phyloP scores from a whole-genome alignment of 495 filamentous ascomycete species.

The Podospora pseudoanserina region DNA sequence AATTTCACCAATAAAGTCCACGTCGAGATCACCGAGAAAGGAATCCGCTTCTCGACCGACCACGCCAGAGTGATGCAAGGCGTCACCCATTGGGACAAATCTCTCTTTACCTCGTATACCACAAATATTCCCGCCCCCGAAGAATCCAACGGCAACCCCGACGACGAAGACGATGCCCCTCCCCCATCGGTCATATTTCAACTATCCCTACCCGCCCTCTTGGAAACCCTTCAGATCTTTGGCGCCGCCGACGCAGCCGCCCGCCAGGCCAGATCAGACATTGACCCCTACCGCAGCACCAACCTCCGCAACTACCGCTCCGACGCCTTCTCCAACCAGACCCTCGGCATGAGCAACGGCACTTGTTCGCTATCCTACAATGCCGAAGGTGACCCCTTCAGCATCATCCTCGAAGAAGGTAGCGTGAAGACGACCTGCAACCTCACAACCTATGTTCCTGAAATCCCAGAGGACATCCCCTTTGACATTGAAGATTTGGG shows the following conservation, averaged over 20 bases:
- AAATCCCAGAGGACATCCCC: constrained; percentile 68
- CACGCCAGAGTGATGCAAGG: constrained; percentile 83
- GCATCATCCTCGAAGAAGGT: constrained; percentile 75
- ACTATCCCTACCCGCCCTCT: constrained; percentile 77
- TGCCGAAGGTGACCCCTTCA: constrained; percentile 67
- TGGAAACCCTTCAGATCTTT: constrained; percentile 95
- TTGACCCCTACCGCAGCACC: constrained; percentile 46
- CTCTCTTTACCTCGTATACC: constrained; percentile 80
- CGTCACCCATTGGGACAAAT: constrained; percentile 67
- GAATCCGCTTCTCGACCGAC: constrained; percentile 81
- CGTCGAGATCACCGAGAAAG: constrained; percentile 76
- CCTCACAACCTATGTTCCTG: constrained; percentile 82
- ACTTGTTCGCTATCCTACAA: constrained; percentile 79
- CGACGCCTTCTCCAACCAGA: constrained; percentile 71
- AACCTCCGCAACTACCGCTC: constrained; percentile 53
- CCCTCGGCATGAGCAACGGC: constrained; percentile 66
- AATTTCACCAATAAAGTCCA: constrained; percentile 76
- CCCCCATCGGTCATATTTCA: constrained; percentile 59
- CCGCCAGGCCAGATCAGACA: constrained; percentile 50
- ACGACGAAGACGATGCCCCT: constrained; percentile 35
- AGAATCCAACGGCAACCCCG: not conserved
- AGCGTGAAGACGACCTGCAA: constrained; percentile 90
- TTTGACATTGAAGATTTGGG: constrained; percentile 72
- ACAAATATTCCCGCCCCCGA: constrained; percentile 40
- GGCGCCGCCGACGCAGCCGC: constrained; percentile 65